Percentiles rank a stretch among this genome's conserved stretches.
Conservation (phyloP, 768 basidiomycete genomes). For the Tylopilus sp. region DNA sequence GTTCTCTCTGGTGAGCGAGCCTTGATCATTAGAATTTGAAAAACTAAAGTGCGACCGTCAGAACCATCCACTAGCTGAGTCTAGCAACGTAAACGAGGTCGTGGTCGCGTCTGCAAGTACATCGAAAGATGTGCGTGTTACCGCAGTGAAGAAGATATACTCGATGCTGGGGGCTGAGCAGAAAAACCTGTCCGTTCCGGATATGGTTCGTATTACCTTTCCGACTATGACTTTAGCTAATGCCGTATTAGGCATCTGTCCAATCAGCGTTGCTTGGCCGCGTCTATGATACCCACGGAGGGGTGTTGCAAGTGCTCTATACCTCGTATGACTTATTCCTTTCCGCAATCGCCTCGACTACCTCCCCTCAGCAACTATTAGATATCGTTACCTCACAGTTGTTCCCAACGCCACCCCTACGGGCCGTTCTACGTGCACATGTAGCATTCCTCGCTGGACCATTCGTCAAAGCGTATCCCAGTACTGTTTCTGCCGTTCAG, state of each 20-base stretch:
- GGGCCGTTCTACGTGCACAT: conserved; percentile 52
- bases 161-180: conserved; percentile 30
- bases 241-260: conserved; percentile 45
- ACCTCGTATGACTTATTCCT: conserved; percentile 44
- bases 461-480: conserved; percentile 35
- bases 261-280: conserved; percentile 65
- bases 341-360: conserved; percentile 27
- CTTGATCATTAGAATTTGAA: not conserved
- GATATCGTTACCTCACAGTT: conserved; percentile 26
- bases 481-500: conserved; percentile 36
- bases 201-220: conserved; percentile 28
- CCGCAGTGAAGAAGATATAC: conserved; percentile 58
- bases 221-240: conserved; percentile 2
- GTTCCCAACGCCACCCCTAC: conserved; percentile 42
- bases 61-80: conserved; percentile 21
- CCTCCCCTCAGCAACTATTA: conserved; percentile 22
- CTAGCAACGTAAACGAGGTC: conserved; percentile 39
- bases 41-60: conserved; percentile 7
- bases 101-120: conserved; percentile 57
- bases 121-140: conserved; percentile 55
- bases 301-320: conserved; percentile 71
- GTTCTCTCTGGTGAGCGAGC: conserved; percentile 48
- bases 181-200: conserved; percentile 30
- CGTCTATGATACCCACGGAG: conserved; percentile 57
- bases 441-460: conserved; percentile 51